A percentile compares a stretch with the other conserved stretches of the same genome.
These are phyloP conservation scores for Sodiomyces alkalinus DNA, from an alignment of 2,329 filamentous ascomycete species.

Conservation along the genomic window DNA sequence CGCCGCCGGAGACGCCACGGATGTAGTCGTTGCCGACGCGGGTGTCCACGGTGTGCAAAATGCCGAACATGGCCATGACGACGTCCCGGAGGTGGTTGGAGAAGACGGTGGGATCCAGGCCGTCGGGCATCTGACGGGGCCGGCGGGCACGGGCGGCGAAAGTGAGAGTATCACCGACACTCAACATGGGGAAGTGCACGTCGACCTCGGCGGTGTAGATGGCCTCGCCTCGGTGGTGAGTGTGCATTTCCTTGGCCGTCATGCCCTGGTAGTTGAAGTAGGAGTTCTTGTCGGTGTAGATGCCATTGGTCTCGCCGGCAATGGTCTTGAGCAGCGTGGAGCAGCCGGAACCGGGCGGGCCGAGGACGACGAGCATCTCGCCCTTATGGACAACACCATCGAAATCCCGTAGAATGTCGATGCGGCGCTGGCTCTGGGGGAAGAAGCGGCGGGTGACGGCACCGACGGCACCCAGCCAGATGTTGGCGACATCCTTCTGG, in stretches of 20 bases:
- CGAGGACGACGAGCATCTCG: slow-evolving; percentile 63
- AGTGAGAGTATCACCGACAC: slow-evolving; percentile 63
- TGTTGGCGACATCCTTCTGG: slow-evolving; percentile 50
- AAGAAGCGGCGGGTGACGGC: slow-evolving; percentile 34
- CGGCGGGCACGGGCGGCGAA: slow-evolving; percentile 61
- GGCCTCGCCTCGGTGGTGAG: slow-evolving; percentile 64
- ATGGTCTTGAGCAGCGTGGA: slow-evolving; percentile 77
- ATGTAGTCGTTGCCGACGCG: slow-evolving; percentile 62
- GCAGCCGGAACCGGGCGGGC: slow-evolving; percentile 60
- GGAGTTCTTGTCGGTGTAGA: slow-evolving; percentile 53
- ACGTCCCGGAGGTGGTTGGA: slow-evolving; percentile 53
- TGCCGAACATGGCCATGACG: slow-evolving; percentile 62
- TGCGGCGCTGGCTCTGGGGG: slow-evolving; percentile 34
- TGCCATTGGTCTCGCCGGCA: slow-evolving; percentile 68
- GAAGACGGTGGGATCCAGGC: slow-evolving; percentile 37
- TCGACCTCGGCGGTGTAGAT: slow-evolving; percentile 81
- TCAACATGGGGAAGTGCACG: slow-evolving; percentile 63
- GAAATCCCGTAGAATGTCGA: slow-evolving; percentile 53
- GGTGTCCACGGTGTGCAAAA: slow-evolving; percentile 58
- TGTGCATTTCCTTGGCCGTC: slow-evolving; percentile 59
- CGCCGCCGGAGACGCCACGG: slow-evolving; percentile 59
- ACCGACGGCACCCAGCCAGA: slow-evolving; percentile 35
- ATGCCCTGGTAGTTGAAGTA: slow-evolving; percentile 75
- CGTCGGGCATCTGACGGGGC: slow-evolving; percentile 44
- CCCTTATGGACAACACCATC: slow-evolving; percentile 55